Percentiles rank a stretch among this genome's conserved stretches.
Conservation (phyloP, 371 early-diverging fungal species). For the Mucor irregularis region DNA sequence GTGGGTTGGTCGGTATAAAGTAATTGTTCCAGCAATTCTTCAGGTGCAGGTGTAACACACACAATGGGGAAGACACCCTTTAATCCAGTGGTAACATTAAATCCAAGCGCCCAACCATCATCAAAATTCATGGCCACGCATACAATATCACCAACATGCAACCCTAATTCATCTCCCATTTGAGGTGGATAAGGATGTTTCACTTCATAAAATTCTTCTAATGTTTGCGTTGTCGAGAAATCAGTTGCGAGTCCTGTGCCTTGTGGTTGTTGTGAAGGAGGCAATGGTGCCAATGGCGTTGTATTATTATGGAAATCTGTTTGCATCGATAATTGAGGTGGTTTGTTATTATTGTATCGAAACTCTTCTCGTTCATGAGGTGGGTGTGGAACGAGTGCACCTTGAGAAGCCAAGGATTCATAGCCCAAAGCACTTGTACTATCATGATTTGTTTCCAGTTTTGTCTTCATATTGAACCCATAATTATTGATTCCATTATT, state of each 20-base stretch:
- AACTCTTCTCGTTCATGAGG: neutral
- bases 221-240: neutral
- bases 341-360: neutral
- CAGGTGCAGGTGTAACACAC: constrained; percentile 51
- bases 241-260: constrained; percentile 2
- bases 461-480: constrained; percentile 3
- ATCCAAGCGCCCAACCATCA: constrained; percentile 76
- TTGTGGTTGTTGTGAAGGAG: constrained; percentile 3
- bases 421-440: constrained; percentile 17
- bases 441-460: constrained; percentile 8
- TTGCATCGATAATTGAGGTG: neutral
- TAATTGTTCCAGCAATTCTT: constrained; percentile 39
- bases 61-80: constrained; percentile 76
- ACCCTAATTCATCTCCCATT: constrained; percentile 69
- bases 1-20: constrained; percentile 18
- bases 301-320: neutral
- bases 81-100: constrained; percentile 64
- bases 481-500: too few relatives aligned
- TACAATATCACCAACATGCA: constrained; percentile 68
- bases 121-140: constrained; percentile 61
- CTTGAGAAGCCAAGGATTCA: constrained; percentile 23
- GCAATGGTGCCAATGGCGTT: constrained; percentile 1
- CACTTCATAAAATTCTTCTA: constrained; percentile 49
- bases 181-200: constrained; percentile 62
- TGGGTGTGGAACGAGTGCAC: neutral